A percentile compares a stretch with the other conserved stretches of the same genome.
These are phyloP conservation scores for Venturia oleaginea DNA, from an alignment of 2,329 filamentous ascomycete genomes.

Conservation along the genomic window DNA sequence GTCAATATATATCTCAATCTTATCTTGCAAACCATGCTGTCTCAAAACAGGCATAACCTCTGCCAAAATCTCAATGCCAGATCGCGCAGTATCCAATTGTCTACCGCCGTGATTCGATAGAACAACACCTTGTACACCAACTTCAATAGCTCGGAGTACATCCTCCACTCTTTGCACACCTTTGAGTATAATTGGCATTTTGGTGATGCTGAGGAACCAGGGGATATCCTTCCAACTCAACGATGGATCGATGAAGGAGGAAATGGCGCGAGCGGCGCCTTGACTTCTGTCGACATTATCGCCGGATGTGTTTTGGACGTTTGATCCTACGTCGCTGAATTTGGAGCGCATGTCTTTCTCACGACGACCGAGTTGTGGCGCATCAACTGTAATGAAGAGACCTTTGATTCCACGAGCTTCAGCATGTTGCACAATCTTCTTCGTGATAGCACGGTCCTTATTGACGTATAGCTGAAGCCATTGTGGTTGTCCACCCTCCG, in stretches of 20 bases:
- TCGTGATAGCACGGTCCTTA: conserved; percentile 85
- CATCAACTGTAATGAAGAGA: conserved; percentile 97
- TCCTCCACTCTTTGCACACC: conserved; percentile 93
- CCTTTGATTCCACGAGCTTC: conserved; percentile 87
- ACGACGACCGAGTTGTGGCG: conserved; percentile 83
- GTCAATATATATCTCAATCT: conserved; percentile 77
- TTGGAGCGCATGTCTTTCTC: conserved; percentile 98
- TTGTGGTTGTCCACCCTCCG: conserved; percentile 70
- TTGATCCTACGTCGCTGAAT: conserved; percentile 73
- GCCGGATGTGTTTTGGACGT: conserved; percentile 62
- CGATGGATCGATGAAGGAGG: conserved; percentile 91
- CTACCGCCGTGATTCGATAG: background rate
- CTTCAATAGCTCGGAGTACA: conserved; percentile 68
- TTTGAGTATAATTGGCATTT: conserved; percentile 83
- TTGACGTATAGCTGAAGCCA: conserved; percentile 97
- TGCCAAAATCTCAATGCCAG: conserved; percentile 38
- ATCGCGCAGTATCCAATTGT: conserved; percentile 65
- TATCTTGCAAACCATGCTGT: conserved; percentile 56
- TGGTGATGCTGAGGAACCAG: conserved; percentile 74
- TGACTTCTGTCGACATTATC: conserved; percentile 74
- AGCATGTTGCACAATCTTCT: conserved; percentile 82
- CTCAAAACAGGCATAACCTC: conserved; percentile 34
- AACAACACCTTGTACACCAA: conserved; percentile 66
- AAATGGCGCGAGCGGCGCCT: conserved; percentile 90
- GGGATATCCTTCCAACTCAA: conserved; percentile 88